Evolutionary conservation across 2,329 filamentous ascomycete genomes (phyloP).

Genomic region (Alternaria incomplexa): DNA sequence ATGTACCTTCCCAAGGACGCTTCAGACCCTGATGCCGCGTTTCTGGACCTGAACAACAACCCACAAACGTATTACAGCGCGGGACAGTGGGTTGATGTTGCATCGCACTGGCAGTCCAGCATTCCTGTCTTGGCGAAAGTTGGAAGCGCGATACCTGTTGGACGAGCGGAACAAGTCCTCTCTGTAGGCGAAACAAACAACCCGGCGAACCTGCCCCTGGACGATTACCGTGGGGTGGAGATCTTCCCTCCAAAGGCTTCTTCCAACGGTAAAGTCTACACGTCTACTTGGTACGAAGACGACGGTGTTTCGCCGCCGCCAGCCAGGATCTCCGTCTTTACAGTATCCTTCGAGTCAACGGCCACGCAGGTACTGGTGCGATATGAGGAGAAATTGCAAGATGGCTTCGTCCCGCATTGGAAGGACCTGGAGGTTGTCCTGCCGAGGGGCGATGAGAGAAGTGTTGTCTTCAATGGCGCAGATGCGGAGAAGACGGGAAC

Average conservation of each 20-base stretch:
- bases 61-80: constrained; percentile 64
- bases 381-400: constrained; percentile 48
- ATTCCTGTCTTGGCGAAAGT: constrained; percentile 64
- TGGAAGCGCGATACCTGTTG: constrained; percentile 61
- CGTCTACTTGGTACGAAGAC: constrained; percentile 62
- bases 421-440: constrained; percentile 58
- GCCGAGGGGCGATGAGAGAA: constrained; percentile 57
- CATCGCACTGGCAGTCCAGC: constrained; percentile 59
- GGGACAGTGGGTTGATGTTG: constrained; percentile 61
- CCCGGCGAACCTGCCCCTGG: constrained; percentile 54
- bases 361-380: constrained; percentile 53
- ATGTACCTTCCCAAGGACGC: constrained; percentile 66
- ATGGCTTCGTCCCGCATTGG: constrained; percentile 58
- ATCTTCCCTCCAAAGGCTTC: constrained; percentile 60
- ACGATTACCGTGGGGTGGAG: constrained; percentile 64
- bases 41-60: constrained; percentile 67
- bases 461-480: constrained; percentile 31
- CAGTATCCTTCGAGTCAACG: constrained; percentile 41
- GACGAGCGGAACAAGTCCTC: constrained; percentile 58
- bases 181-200: constrained; percentile 58
- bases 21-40: constrained; percentile 58
- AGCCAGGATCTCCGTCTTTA: constrained; percentile 37
- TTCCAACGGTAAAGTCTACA: constrained; percentile 45
- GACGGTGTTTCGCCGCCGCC: constrained; percentile 59
- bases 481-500: background rate